These are phyloP conservation scores for Xenoacremonium recifei DNA, from an alignment of 2,329 filamentous ascomycete species.

Conservation along the genomic window DNA sequence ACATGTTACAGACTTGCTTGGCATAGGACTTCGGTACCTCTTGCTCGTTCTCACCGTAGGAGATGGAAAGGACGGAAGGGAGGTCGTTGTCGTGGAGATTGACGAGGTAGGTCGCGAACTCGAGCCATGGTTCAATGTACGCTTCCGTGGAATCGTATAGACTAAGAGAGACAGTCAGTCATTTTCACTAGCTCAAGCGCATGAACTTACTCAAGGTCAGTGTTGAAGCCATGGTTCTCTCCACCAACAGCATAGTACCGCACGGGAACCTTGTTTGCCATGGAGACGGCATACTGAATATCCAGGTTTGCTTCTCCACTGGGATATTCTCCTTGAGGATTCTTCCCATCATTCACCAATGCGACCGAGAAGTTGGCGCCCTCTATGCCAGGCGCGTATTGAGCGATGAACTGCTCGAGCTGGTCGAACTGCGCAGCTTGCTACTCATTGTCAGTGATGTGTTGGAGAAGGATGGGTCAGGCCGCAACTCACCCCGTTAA, in stretches of 20 bases:
- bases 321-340: slow-evolving; percentile 40
- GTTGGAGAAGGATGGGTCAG: not conserved
- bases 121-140: slow-evolving; percentile 65
- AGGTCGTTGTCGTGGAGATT: slow-evolving; percentile 51
- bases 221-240: slow-evolving; percentile 26
- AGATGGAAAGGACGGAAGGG: slow-evolving; percentile 65
- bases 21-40: slow-evolving; percentile 59
- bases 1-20: slow-evolving; percentile 50
- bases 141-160: slow-evolving; percentile 28
- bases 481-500: slow-evolving; percentile 32
- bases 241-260: slow-evolving; percentile 32
- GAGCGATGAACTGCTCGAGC: slow-evolving; percentile 53
- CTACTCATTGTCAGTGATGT: slow-evolving; percentile 22
- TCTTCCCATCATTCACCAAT: slow-evolving; percentile 56
- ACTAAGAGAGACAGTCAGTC: slow-evolving; percentile 10
- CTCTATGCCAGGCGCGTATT: slow-evolving; percentile 49
- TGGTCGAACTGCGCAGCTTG: slow-evolving; percentile 54
- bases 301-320: slow-evolving; percentile 38
- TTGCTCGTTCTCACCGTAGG: slow-evolving; percentile 69
- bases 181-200: not conserved
- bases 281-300: slow-evolving; percentile 33
- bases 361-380: slow-evolving; percentile 57
- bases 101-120: slow-evolving; percentile 60
- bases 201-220: slow-evolving; percentile 33
- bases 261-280: slow-evolving; percentile 34